Percentiles rank a stretch among this genome's conserved stretches.
These are phyloP conservation scores for Collariella sp. DNA, from an alignment of 495 filamentous ascomycete genomes.

Conservation along the genomic window DNA sequence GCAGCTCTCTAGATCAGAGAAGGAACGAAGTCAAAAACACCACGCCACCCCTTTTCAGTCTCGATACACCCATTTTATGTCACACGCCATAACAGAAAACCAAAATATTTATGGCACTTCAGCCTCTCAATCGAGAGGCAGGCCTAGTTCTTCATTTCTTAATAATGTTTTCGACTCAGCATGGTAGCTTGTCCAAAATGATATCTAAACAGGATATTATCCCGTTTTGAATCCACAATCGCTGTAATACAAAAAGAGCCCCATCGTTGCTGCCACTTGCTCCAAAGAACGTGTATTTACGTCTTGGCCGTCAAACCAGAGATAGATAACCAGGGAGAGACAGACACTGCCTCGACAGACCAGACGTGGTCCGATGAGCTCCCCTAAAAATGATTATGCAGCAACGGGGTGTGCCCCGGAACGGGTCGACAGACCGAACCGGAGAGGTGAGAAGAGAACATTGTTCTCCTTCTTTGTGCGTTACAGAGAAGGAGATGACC, in stretches of 20 bases:
- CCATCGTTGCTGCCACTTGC: constrained; percentile 7
- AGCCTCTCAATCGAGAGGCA: not conserved
- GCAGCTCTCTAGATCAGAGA: no score
- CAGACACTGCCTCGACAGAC: not conserved
- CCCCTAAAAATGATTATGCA: not conserved
- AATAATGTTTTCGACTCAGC: not conserved
- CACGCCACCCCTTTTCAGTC: no score
- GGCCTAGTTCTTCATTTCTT: not conserved
- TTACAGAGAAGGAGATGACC: not conserved
- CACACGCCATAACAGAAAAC: not conserved
- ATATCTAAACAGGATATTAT: not conserved
- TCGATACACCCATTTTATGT: no score
- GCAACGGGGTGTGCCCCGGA: not conserved
- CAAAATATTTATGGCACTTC: not conserved
- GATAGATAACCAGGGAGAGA: not conserved
- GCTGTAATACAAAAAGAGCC: not conserved
- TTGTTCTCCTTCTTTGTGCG: not conserved
- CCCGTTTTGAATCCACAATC: not conserved
- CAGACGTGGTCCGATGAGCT: constrained; percentile 10
- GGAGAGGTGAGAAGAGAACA: constrained; percentile 3
- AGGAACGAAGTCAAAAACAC: no score
- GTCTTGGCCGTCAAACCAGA: constrained; percentile 1
- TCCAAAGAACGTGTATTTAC: constrained; percentile 13
- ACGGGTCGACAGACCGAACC: not conserved
- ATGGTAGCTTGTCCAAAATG: no score